Conservation (phyloP, 345 rosid species). For the Psidium friedrichsthalianum region DNA sequence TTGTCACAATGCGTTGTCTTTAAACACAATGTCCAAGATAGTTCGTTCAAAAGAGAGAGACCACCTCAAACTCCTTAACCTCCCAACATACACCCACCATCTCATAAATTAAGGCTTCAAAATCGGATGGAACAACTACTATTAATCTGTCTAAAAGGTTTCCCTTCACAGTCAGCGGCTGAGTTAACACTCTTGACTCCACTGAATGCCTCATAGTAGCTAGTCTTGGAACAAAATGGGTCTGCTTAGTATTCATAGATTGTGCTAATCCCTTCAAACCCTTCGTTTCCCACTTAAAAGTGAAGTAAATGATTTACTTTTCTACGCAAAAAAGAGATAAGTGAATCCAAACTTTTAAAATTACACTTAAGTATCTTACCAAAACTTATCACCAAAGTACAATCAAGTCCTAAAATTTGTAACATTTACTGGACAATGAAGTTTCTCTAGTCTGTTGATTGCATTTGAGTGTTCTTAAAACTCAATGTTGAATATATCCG, state of each 20-base stretch:
- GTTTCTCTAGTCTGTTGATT: too few species aligned
- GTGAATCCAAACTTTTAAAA: too few species aligned
- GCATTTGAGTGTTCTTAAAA: too few species aligned
- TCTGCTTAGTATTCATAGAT: not conserved
- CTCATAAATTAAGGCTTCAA: not conserved
- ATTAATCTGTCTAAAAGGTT: not conserved
- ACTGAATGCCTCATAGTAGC: not conserved
- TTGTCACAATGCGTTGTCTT: not conserved
- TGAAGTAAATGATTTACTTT: not conserved
- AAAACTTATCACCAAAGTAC: too few species aligned
- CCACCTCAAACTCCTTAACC: not conserved
- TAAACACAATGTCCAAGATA: not conserved
- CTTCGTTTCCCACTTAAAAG: not conserved
- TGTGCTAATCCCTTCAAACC: not conserved
- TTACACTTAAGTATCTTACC: too few species aligned
- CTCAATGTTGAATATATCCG: too few species aligned
- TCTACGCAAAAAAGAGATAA: not conserved
- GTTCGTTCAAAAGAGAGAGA: not conserved
- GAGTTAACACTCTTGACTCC: not conserved
- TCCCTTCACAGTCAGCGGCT: not conserved
- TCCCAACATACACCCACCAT: not conserved
- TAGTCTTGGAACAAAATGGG: not conserved
- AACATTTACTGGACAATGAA: too few species aligned
- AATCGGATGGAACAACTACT: not conserved
- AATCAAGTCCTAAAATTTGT: too few species aligned